These are phyloP conservation scores for Debaryomyces udenii DNA, from an alignment of 1,139 yeast species.

Conservation along the genomic window DNA sequence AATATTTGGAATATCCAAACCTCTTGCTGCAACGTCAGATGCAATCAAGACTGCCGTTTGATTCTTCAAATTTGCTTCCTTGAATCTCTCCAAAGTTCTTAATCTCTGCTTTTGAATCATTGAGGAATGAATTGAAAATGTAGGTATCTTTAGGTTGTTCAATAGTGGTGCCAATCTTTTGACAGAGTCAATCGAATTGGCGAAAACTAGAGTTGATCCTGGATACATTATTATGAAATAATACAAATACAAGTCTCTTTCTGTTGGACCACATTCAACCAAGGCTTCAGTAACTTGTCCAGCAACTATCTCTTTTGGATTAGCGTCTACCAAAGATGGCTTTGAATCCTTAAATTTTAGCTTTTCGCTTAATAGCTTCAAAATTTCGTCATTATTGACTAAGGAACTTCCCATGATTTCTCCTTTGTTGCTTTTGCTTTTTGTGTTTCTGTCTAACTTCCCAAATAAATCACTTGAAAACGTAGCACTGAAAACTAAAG, in stretches of 20 bases:
- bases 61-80: constrained; percentile 52
- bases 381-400: constrained; percentile 54
- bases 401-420: constrained; percentile 36
- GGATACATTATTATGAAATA: constrained; percentile 86
- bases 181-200: constrained; percentile 92
- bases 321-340: constrained; percentile 77
- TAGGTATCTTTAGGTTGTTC: constrained; percentile 66
- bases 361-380: constrained; percentile 58
- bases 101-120: constrained; percentile 95
- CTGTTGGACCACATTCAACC: constrained; percentile 88
- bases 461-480: constrained; percentile 82
- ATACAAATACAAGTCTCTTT: constrained; percentile 87
- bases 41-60: constrained; percentile 79
- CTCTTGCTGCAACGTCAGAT: constrained; percentile 98
- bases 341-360: constrained; percentile 59
- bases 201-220: constrained; percentile 88
- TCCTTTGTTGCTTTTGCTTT: constrained; percentile 26
- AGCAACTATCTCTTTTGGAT: constrained; percentile 83
- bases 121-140: constrained; percentile 86
- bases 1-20: constrained; percentile 88
- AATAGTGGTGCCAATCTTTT: constrained; percentile 80
- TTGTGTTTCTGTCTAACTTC: constrained; percentile 56
- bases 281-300: constrained; percentile 79
- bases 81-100: constrained; percentile 77
- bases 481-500: constrained; percentile 92